Conservation (phyloP, 1,139 yeast genomes). For the Suhomyces taliae region DNA sequence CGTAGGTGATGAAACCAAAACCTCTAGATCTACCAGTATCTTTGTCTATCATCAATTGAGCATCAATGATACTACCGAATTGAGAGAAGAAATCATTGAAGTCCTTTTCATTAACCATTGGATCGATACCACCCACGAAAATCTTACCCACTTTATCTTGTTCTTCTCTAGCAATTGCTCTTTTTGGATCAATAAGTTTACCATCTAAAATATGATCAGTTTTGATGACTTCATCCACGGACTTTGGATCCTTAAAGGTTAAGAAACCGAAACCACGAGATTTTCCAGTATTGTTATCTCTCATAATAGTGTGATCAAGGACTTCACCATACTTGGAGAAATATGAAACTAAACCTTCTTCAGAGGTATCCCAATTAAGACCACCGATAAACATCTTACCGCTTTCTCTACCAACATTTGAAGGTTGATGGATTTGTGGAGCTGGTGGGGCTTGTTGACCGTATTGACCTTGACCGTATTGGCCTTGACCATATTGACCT, state of each 20-base stretch:
- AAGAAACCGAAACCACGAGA: constrained; percentile 97
- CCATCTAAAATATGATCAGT: constrained; percentile 93
- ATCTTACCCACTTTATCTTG: constrained; percentile 97
- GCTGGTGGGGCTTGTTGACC: constrained; percentile 4
- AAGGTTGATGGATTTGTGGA: constrained; percentile 25
- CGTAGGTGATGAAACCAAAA: constrained; percentile 95
- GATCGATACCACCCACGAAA: constrained; percentile 97
- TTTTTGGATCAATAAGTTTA: constrained; percentile 94
- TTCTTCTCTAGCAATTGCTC: constrained; percentile 98
- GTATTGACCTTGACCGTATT: background rate
- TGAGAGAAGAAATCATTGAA: constrained; percentile 85
- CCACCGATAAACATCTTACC: constrained; percentile 99
- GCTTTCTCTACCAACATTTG: constrained; percentile 46
- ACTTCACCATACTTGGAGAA: constrained; percentile 91
- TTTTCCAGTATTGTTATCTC: constrained; percentile 85
- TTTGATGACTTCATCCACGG: constrained; percentile 86
- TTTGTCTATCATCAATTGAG: constrained; percentile 96
- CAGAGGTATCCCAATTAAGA: constrained; percentile 97
- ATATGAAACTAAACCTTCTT: constrained; percentile 75
- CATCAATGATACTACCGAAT: constrained; percentile 93
- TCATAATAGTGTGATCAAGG: constrained; percentile 88
- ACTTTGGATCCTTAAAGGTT: constrained; percentile 76
- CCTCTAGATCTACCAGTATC: constrained; percentile 98
- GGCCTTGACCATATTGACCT: background rate
- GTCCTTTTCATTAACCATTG: constrained; percentile 91